Evolutionary conservation across 805 yeast genomes (phyloP).

Genomic region (Starmerella bacillaris): DNA sequence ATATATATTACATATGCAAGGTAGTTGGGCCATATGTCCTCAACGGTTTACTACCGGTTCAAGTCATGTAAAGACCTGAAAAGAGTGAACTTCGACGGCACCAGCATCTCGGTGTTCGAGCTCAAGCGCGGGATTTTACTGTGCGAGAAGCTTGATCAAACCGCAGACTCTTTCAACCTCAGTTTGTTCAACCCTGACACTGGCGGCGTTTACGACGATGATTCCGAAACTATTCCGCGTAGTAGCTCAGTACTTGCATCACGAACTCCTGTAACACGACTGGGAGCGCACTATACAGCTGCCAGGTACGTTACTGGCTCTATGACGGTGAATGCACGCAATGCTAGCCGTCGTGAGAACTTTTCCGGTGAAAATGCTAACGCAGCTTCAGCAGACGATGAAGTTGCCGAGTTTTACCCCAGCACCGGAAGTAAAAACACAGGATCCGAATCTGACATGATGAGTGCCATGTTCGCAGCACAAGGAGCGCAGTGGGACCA

Average conservation of each 20-base stretch:
- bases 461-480: constrained; percentile 76
- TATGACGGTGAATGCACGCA: constrained; percentile 20
- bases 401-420: constrained; percentile 4
- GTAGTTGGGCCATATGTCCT: no score
- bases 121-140: constrained; percentile 74
- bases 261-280: constrained; percentile 49
- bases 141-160: constrained; percentile 64
- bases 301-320: constrained; percentile 40
- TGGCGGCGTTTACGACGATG: constrained; percentile 63
- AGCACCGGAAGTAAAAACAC: constrained; percentile 23
- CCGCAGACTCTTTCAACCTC: constrained; percentile 60
- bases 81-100: constrained; percentile 79
- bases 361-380: constrained; percentile 13
- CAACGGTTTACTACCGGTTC: constrained; percentile 74
- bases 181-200: constrained; percentile 54
- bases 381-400: constrained; percentile 16
- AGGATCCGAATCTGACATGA: constrained; percentile 66
- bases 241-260: constrained; percentile 68
- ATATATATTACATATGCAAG: no score
- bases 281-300: constrained; percentile 33
- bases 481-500: constrained; percentile 91
- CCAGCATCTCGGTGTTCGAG: constrained; percentile 90
- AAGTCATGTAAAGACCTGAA: constrained; percentile 65
- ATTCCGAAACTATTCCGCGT: constrained; percentile 77
- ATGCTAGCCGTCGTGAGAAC: constrained; percentile 24